Conservation (phyloP, 2,329 filamentous ascomycete species). For the Penicillium olsonii region DNA sequence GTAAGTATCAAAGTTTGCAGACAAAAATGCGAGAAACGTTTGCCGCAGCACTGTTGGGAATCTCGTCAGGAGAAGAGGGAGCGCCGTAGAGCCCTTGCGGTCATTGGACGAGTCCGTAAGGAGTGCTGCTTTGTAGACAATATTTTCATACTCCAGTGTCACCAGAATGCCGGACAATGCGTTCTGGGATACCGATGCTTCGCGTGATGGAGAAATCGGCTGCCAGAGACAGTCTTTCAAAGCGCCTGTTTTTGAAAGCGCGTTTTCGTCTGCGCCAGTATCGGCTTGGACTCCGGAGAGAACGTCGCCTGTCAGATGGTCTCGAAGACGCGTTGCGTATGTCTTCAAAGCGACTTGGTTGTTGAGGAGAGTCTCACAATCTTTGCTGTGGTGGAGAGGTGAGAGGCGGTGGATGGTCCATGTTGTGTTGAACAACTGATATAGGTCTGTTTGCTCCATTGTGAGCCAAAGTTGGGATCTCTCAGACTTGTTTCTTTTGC, state of each 20-base stretch:
- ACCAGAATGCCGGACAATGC: conserved; percentile 47
- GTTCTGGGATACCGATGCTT: conserved; percentile 22
- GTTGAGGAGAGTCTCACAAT: conserved; percentile 36
- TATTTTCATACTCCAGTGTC: conserved; percentile 52
- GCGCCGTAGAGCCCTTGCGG: conserved; percentile 44
- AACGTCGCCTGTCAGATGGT: conserved; percentile 52
- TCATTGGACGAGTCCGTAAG: conserved; percentile 39
- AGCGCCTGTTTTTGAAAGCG: conserved; percentile 48
- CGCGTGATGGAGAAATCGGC: conserved; percentile 27
- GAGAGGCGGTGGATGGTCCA: conserved; percentile 57
- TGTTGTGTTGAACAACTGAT: conserved; percentile 55
- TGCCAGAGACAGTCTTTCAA: conserved; percentile 52
- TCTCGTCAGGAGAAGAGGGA: conserved; percentile 54
- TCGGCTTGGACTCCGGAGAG: conserved; percentile 49
- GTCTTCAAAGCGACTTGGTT: conserved; percentile 40
- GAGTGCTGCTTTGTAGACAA: conserved; percentile 53
- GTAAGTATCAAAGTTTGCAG: conserved; percentile 53
- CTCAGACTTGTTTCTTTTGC: not conserved
- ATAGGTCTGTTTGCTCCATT: conserved; percentile 29
- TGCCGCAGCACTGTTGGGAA: conserved; percentile 54
- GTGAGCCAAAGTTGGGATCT: not conserved
- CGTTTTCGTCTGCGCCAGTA: conserved; percentile 36
- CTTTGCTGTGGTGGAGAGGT: conserved; percentile 53
- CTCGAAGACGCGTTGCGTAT: conserved; percentile 51
- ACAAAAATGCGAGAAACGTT: conserved; percentile 51